phyloP scores from a whole-genome alignment of 805 yeast genomes.

The Kurtzmaniella fragi region DNA sequence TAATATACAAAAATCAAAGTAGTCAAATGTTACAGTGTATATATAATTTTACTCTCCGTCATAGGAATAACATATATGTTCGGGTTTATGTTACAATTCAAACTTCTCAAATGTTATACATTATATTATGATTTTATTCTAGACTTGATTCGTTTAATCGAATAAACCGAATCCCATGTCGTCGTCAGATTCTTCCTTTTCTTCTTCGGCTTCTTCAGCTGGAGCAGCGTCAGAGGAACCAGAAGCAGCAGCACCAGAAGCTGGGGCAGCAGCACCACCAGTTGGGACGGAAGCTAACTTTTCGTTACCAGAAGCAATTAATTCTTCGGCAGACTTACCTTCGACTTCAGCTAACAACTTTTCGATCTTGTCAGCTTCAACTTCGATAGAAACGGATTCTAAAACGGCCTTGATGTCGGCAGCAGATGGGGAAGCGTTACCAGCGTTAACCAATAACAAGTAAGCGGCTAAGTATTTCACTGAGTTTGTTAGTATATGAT shows the following conservation, averaged over 20 bases:
- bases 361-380: slow-evolving; percentile 29
- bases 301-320: slow-evolving; percentile 34
- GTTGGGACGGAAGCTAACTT: slow-evolving; percentile 31
- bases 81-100: neutral
- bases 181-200: slow-evolving; percentile 51
- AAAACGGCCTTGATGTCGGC: slow-evolving; percentile 37
- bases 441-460: slow-evolving; percentile 44
- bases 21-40: neutral
- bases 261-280: slow-evolving; percentile 26
- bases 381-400: slow-evolving; percentile 35
- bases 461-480: slow-evolving; percentile 46
- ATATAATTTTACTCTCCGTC: slow-evolving; percentile 1
- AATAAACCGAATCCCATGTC: slow-evolving; percentile 97
- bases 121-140: neutral
- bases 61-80: neutral
- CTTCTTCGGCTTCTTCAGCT: slow-evolving; percentile 34
- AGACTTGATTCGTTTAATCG: slow-evolving; percentile 58
- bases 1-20: neutral
- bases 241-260: slow-evolving; percentile 21
- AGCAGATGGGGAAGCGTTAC: slow-evolving; percentile 40
- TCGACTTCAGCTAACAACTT: slow-evolving; percentile 31
- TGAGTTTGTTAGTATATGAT: slow-evolving; percentile 22
- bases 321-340: slow-evolving; percentile 31
- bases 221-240: slow-evolving; percentile 19
- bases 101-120: neutral